Conservation (phyloP, 768 basidiomycete genomes). For the Suillus luteus region DNA sequence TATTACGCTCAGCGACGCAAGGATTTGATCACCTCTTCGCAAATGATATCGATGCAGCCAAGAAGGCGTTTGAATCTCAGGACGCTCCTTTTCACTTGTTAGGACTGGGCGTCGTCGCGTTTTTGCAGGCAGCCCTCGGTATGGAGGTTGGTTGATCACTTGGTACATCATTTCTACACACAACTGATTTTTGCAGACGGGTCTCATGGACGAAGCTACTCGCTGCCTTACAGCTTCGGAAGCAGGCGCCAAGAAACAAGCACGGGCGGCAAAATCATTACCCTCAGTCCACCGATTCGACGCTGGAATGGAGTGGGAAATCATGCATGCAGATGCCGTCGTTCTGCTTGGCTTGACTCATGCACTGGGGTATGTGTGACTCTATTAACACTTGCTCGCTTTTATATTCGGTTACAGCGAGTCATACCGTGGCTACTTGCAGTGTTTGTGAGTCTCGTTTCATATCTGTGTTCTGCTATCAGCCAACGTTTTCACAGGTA, state of each 20-base stretch:
- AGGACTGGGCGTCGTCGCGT: constrained; percentile 70
- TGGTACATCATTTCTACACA: background rate
- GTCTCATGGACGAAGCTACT: constrained; percentile 64
- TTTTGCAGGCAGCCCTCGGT: constrained; percentile 78
- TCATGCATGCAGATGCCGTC: constrained; percentile 71
- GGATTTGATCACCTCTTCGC: constrained; percentile 73
- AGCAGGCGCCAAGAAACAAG: constrained; percentile 57
- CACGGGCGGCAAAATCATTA: constrained; percentile 38
- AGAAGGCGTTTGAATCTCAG: constrained; percentile 43
- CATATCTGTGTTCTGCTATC: background rate
- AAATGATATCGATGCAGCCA: constrained; percentile 62
- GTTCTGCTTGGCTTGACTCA: constrained; percentile 71
- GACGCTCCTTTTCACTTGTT: constrained; percentile 69
- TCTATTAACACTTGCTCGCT: background rate
- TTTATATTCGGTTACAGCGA: constrained; percentile 45
- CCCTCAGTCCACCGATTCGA: constrained; percentile 45
- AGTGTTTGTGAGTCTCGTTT: constrained; percentile 60
- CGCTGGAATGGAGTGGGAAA: constrained; percentile 74
- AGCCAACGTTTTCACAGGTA: constrained; percentile 35
- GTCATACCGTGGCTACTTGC: constrained; percentile 76
- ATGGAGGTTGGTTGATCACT: constrained; percentile 58
- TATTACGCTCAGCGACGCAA: constrained; percentile 37
- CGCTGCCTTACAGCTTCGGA: constrained; percentile 58
- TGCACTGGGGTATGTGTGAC: constrained; percentile 56
- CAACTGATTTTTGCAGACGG: constrained; percentile 39